phyloP scores from a whole-genome alignment of 352 stramenopile species.

The Pythium graminicola region DNA sequence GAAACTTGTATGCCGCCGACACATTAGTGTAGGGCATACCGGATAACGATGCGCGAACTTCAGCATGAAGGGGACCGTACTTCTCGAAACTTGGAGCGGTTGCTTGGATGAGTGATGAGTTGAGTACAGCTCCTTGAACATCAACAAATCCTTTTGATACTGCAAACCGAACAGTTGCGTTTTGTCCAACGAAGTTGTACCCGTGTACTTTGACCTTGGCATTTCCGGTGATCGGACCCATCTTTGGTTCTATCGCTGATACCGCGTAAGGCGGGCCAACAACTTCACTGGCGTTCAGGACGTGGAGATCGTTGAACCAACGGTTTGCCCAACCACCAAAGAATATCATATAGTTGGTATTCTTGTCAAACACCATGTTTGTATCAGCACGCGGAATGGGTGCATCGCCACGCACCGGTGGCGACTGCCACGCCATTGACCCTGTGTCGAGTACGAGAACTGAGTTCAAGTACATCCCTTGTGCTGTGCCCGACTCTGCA shows the following conservation, averaged over 20 bases:
- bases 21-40: conserved; percentile 92
- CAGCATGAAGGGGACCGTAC: conserved; percentile 80
- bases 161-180: conserved; percentile 87
- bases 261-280: conserved; percentile 96
- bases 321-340: conserved; percentile 96
- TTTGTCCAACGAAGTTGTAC: conserved; percentile 89
- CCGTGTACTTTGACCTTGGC: conserved; percentile 87
- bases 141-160: conserved; percentile 92
- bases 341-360: conserved; percentile 87
- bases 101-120: conserved; percentile 81
- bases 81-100: conserved; percentile 93
- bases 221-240: conserved; percentile 92
- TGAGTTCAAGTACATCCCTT: conserved; percentile 87
- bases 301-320: conserved; percentile 91
- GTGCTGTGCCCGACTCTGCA: conserved; percentile 72
- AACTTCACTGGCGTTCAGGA: conserved; percentile 92
- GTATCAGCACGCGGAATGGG: conserved; percentile 90
- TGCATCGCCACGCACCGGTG: conserved; percentile 60
- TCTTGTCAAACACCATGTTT: conserved; percentile 90
- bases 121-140: conserved; percentile 82
- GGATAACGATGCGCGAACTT: conserved; percentile 88
- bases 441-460: conserved; percentile 91
- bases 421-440: conserved; percentile 63
- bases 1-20: conserved; percentile 83
- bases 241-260: conserved; percentile 81